phyloP scores from a whole-genome alignment of 2,329 filamentous ascomycete species.

The Ustulina deusta region DNA sequence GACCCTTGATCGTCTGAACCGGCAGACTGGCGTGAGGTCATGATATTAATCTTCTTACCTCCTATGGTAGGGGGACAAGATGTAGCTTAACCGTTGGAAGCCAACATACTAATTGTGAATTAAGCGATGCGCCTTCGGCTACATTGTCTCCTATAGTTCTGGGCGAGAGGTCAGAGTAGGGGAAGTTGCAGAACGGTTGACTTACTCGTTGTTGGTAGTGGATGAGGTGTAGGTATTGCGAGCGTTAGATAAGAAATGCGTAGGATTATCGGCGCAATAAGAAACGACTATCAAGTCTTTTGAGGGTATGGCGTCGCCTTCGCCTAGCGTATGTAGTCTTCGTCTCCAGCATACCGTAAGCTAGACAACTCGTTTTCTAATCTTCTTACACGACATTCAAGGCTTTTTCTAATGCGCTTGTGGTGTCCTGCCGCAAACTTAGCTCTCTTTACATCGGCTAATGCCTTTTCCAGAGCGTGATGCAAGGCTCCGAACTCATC shows the following conservation, averaged over 20 bases:
- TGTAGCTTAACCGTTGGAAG: background rate
- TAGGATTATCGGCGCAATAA: no score
- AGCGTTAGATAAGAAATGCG: background rate
- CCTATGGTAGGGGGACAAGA: background rate
- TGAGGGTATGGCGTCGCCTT: background rate
- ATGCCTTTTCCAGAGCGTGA: slow-evolving; percentile 12
- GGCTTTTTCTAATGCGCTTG: slow-evolving; percentile 2
- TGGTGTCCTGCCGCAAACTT: slow-evolving; percentile 13
- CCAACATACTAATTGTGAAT: background rate
- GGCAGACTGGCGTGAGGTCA: background rate
- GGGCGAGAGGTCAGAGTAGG: background rate
- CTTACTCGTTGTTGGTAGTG: background rate
- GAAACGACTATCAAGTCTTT: background rate
- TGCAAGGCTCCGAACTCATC: slow-evolving; percentile 14
- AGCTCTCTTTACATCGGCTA: slow-evolving; percentile 20
- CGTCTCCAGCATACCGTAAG: background rate
- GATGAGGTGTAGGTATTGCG: background rate
- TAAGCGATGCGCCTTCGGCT: background rate
- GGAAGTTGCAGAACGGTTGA: background rate
- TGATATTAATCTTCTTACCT: background rate
- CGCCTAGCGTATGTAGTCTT: background rate
- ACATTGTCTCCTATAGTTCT: background rate
- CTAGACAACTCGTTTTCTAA: slow-evolving; percentile 13
- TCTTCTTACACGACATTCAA: background rate
- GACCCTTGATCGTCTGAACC: background rate